Evolutionary conservation across 169 alveolate genomes (phyloP), one percentile per base, ranked within the genome.

Genomic region (Amoebophrya sp.): DNA sequence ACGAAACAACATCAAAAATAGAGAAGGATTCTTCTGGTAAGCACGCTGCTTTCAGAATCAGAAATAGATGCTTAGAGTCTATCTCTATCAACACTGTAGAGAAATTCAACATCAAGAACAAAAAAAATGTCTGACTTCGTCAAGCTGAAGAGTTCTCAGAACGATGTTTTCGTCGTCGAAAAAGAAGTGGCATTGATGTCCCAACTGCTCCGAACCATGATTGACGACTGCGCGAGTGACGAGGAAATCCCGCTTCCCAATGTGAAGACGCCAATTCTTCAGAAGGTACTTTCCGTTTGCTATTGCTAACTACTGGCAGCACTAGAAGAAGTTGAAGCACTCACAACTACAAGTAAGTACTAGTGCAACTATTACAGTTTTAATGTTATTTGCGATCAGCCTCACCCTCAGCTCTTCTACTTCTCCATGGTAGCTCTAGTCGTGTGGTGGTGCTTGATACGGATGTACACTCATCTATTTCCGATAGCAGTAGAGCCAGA

Each of bases 211-310:
- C 95, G 96, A 91, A 96, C 96, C 89, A 97, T 98, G 97, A 95
- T 97, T 29, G 99, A 97, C 83, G 98, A 96, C 93, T 96, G 97
- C 89, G 99, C 98, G 24, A 95, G 95, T 47, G 98, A 97, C 40
- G 99, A 97, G 89, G 98, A 95, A 77, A 95, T 98, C 89, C 99
- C 99, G 0, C 94, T 98, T 41, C 99, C 98, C 41, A 97, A 97
- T 93, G 98, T 98, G 34, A 97, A 97, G 92, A 90, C 97, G 34
- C 92, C 94, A 33, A 96, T 97, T 36, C 95, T 98, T 93, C 93
- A 95, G 93, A 98, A 97, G 95, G 96, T 96, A 65, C 1, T n/a
- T n/a, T n/a, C 10, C 76, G 10, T 53, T 53, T 53, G 10, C 23
- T 53, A 14, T 53, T 23, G 76, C 76, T 23, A 10, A 53, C n/a